Base-by-base conservation (phyloP, 345 rosid species). In the Kandelia obovata region DNA sequence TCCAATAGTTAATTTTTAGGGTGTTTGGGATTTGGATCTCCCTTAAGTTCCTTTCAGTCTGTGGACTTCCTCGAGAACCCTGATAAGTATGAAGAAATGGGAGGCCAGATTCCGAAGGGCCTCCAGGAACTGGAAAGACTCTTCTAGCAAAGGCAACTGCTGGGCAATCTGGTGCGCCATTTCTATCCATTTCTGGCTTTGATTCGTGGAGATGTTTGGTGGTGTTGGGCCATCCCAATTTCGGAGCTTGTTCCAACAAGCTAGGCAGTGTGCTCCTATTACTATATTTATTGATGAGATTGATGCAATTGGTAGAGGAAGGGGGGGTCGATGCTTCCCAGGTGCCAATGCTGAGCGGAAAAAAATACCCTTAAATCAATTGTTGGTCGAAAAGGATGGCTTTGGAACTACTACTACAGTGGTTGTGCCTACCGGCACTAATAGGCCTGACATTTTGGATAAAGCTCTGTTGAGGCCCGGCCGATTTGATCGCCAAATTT, bases 241-340 rank as follows among this genome's bases (percentile, higher is more conserved):
- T 64, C 71, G 82, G 60, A 68, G 78, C 59, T 69, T 82, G 75
- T 82, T 82, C 49, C 80, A 77, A 58, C 65, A 79, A 68, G 85
- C 85, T 0, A 81, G 78, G 80, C 51, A 76, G 52, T 70, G 78
- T 66, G 82, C 82, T n/a, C 85, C 85, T 11, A 75, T 80, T 58
- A 81, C 75, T 53, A 60, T 81, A 35, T 78, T 81, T 53, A 78
- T 81, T 55, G 85, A 81, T 75, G 85, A 81, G 72, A 79, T 78
- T 60, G 81, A 91, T 70, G 98, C 98, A 6, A 93, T 93, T 66
- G 98, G 98, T 73, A 81, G 93, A 34, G 96, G 97, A n/a, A 86
- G 71, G 34, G 72, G 82, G 31, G 75, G 71, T 31, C 69, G 72
- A 47, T 75, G 82, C 57, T 80, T 92, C 61, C 69, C 79, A 3